Conservation (phyloP, 148 eudicot species). For the Rheum nobile region DNA sequence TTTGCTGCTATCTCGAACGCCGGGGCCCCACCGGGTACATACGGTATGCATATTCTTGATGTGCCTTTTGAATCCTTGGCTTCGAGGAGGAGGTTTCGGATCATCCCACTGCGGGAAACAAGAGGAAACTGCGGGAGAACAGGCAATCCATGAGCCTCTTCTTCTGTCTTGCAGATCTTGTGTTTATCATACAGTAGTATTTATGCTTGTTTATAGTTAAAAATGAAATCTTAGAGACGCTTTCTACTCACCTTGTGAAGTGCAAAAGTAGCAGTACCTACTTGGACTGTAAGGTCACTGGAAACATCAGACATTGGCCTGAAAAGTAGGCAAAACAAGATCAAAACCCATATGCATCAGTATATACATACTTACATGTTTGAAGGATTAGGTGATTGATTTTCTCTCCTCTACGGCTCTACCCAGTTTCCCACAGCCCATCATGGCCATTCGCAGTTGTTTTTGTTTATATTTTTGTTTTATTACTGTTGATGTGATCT, state of each 20-base stretch:
- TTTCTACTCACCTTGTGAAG: conserved; percentile 3
- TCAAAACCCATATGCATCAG: not conserved
- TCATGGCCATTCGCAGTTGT: no score
- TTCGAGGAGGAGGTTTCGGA: conserved; percentile 52
- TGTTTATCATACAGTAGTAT: no score
- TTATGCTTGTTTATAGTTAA: no score
- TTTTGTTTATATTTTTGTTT: no score
- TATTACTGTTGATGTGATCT: not conserved
- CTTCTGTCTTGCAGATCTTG: not conserved
- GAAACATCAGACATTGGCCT: conserved; percentile 10
- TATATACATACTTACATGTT: not conserved
- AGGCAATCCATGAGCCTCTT: not conserved
- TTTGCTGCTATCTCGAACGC: conserved; percentile 58
- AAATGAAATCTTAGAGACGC: not conserved
- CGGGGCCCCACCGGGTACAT: conserved; percentile 48
- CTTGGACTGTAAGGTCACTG: conserved; percentile 6
- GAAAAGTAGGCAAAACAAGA: not conserved
- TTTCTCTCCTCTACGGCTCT: no score
- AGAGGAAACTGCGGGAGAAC: conserved; percentile 72
- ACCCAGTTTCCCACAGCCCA: no score
- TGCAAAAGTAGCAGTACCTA: conserved; percentile 6
- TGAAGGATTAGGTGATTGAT: no score
- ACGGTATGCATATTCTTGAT: conserved; percentile 37
- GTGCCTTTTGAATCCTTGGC: conserved; percentile 26
- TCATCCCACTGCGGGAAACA: conserved; percentile 53